Conservation (phyloP, 1,139 yeast species). For the Arxiozyma telluris region DNA sequence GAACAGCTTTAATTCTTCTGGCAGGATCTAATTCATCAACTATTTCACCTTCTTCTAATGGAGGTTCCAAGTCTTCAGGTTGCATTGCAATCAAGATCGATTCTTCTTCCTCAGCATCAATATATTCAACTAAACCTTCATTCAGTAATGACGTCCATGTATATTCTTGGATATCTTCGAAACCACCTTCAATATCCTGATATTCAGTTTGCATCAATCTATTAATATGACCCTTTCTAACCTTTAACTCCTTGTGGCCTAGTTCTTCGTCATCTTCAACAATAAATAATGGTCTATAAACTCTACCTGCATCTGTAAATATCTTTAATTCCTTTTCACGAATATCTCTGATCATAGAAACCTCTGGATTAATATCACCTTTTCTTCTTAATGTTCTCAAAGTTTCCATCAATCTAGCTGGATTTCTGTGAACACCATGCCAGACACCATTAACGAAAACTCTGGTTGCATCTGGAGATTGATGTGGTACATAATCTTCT, state of each 20-base stretch:
- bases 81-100: constrained; percentile 98
- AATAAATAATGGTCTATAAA: constrained; percentile 85
- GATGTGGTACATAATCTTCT: constrained; percentile 91
- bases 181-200: constrained; percentile 42
- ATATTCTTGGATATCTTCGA: constrained; percentile 49
- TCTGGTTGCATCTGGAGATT: constrained; percentile 84
- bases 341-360: constrained; percentile 91
- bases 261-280: constrained; percentile 76
- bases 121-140: constrained; percentile 86
- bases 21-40: constrained; percentile 43
- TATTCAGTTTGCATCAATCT: constrained; percentile 60
- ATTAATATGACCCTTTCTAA: constrained; percentile 76
- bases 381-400: constrained; percentile 88
- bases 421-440: constrained; percentile 98
- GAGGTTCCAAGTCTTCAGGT: constrained; percentile 84
- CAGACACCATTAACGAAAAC: constrained; percentile 98
- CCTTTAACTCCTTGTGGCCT: constrained; percentile 66
- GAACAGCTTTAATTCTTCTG: constrained; percentile 72
- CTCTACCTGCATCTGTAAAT: constrained; percentile 98
- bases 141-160: constrained; percentile 81
- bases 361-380: constrained; percentile 94
- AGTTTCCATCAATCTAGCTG: constrained; percentile 81
- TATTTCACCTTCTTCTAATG: constrained; percentile 39
- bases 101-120: constrained; percentile 97
- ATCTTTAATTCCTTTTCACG: constrained; percentile 93